Evolutionary conservation across 108 stramenopile genomes (phyloP).

Genomic region (Epithemia pelagica): DNA sequence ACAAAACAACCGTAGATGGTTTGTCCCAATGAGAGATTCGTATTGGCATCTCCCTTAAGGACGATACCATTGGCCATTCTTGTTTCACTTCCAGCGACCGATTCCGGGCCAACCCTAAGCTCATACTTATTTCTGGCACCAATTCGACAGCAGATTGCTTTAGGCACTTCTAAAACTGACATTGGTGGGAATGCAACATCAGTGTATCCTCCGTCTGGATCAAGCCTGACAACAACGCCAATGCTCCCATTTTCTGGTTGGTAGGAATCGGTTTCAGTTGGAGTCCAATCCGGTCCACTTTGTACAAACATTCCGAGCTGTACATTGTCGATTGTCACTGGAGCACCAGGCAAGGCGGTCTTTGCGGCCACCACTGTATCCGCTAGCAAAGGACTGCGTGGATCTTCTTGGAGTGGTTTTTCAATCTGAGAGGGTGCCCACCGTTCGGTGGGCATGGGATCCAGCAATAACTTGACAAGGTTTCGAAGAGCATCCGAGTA

Average conservation of each 20-base stretch:
- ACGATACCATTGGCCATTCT: background rate
- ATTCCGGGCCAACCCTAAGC: constrained; percentile 16
- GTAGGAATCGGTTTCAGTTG: constrained; percentile 19
- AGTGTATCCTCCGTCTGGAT: constrained; percentile 24
- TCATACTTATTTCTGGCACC: constrained; percentile 28
- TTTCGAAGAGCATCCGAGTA: constrained; percentile 21
- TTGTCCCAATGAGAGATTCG: constrained; percentile 12
- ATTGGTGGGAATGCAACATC: constrained; percentile 25
- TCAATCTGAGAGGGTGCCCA: constrained; percentile 21
- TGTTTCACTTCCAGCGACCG: constrained; percentile 9
- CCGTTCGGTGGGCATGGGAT: constrained; percentile 15
- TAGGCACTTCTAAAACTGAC: background rate
- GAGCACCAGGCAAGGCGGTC: constrained; percentile 19
- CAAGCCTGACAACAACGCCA: constrained; percentile 29
- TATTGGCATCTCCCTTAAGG: constrained; percentile 9
- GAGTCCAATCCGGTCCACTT: constrained; percentile 26
- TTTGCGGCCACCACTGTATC: constrained; percentile 20
- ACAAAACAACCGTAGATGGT: constrained; percentile 21
- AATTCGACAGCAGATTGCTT: constrained; percentile 26
- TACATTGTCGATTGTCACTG: constrained; percentile 35
- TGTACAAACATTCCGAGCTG: constrained; percentile 45
- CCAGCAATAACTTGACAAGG: constrained; percentile 23
- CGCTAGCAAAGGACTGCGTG: constrained; percentile 20
- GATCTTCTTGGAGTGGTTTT: constrained; percentile 20
- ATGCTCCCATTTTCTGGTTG: constrained; percentile 14